Conservation (phyloP, 768 basidiomycete genomes). For the Omphalotus guepiniiformis region DNA sequence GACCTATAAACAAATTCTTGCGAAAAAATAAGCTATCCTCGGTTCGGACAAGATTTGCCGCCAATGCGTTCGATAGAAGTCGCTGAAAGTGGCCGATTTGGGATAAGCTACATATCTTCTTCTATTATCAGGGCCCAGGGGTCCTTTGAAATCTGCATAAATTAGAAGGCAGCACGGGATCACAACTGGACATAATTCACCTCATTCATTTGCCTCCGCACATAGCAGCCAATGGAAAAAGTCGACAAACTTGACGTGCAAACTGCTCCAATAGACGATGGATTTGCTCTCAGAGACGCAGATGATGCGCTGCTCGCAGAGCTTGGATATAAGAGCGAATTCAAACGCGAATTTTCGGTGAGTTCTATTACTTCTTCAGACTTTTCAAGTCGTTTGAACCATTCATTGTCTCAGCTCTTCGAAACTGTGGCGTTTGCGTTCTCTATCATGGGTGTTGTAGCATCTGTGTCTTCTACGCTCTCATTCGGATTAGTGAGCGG, state of each 20-base stretch:
- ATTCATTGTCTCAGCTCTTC: constrained; percentile 32
- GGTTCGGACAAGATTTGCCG: no score
- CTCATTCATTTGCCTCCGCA: no score
- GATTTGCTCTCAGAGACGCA: constrained; percentile 28
- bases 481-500: constrained; percentile 61
- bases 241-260: constrained; percentile 4
- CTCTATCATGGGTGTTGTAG: constrained; percentile 70
- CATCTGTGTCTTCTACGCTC: constrained; percentile 63
- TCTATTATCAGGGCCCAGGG: no score
- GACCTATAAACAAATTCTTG: no score
- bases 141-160: no score
- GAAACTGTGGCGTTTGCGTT: constrained; percentile 67
- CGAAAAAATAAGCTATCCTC: no score
- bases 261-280: constrained; percentile 7
- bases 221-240: no score
- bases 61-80: no score
- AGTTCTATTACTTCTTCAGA: constrained; percentile 13
- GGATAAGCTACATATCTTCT: no score
- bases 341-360: constrained; percentile 72
- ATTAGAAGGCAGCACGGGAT: no score
- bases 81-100: no score
- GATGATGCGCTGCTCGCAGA: constrained; percentile 59
- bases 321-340: constrained; percentile 70
- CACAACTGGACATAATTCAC: no score
- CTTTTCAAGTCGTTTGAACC: background rate